These are phyloP conservation scores for Chrysopogon serrulatus DNA, from an alignment of 176 grass and related monocot genomes.

Conservation along the genomic window DNA sequence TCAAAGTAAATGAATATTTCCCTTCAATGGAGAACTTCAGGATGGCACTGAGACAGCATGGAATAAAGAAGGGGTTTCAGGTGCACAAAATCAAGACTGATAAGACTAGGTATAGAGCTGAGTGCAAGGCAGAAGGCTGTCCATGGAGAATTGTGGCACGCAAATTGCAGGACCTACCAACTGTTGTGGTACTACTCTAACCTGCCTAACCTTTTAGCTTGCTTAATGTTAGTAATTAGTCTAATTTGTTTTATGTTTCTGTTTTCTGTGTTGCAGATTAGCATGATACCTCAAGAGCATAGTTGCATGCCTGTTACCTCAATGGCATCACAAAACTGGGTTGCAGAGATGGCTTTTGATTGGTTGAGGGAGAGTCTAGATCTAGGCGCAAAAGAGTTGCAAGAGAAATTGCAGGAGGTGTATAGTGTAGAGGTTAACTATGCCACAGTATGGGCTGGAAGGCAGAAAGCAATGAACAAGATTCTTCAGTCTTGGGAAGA, in stretches of 20 bases:
- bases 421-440: background rate
- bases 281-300: background rate
- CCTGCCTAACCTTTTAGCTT: background rate
- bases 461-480: background rate
- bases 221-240: background rate
- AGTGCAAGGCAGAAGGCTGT: conserved; percentile 5
- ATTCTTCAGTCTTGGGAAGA: background rate
- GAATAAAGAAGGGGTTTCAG: background rate
- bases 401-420: conserved; percentile 6
- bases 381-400: background rate
- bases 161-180: background rate
- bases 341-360: background rate
- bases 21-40: conserved; percentile 9
- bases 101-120: conserved; percentile 28
- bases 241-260: background rate
- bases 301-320: background rate
- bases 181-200: background rate
- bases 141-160: conserved; percentile 17
- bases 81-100: conserved; percentile 15
- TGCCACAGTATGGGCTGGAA: conserved; percentile 3
- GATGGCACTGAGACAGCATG: conserved; percentile 14
- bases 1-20: background rate
- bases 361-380: background rate
- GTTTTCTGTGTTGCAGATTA: conserved; percentile 5
- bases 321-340: conserved; percentile 4